phyloP scores from a whole-genome alignment of 108 stramenopile species.

The Cyclostephanos invisitatus region DNA sequence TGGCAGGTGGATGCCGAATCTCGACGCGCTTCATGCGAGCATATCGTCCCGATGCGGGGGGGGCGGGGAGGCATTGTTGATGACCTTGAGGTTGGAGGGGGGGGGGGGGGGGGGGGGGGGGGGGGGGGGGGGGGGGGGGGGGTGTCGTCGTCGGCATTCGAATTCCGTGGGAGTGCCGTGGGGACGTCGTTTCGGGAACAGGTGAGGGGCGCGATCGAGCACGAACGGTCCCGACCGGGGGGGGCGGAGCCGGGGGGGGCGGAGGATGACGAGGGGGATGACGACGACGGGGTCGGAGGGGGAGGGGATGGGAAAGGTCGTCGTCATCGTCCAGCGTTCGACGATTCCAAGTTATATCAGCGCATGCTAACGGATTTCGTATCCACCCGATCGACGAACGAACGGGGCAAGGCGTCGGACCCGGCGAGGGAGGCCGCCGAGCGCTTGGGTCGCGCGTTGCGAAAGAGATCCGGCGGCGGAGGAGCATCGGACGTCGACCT shows the following conservation, averaged over 20 bases:
- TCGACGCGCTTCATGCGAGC: constrained; percentile 72
- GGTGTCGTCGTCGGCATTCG: constrained; percentile 16
- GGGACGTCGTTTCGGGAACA: constrained; percentile 65
- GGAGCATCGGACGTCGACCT: constrained; percentile 27
- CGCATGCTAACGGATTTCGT: constrained; percentile 89
- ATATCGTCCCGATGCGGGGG: constrained; percentile 59
- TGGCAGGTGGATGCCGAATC: constrained; percentile 58
- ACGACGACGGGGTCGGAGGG: not conserved
- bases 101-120: not conserved
- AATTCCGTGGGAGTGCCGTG: constrained; percentile 59
- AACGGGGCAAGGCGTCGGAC: constrained; percentile 22
- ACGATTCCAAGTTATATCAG: constrained; percentile 93
- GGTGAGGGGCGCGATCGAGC: constrained; percentile 41
- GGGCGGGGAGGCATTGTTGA: constrained; percentile 39
- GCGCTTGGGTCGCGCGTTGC: constrained; percentile 42
- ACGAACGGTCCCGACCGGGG: constrained; percentile 31
- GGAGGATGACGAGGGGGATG: constrained; percentile 3
- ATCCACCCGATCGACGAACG: constrained; percentile 21
- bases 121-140: constrained; percentile 2
- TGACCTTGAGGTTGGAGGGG: too few relatives aligned
- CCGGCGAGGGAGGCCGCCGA: constrained; percentile 46
- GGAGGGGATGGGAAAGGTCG: constrained; percentile 4
- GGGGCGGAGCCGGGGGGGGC: not conserved
- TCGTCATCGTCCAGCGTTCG: constrained; percentile 50
- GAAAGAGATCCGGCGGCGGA: constrained; percentile 47